Evolutionary conservation across 2,329 filamentous ascomycete genomes (phyloP).

Genomic region (Botrytis paeoniae): DNA sequence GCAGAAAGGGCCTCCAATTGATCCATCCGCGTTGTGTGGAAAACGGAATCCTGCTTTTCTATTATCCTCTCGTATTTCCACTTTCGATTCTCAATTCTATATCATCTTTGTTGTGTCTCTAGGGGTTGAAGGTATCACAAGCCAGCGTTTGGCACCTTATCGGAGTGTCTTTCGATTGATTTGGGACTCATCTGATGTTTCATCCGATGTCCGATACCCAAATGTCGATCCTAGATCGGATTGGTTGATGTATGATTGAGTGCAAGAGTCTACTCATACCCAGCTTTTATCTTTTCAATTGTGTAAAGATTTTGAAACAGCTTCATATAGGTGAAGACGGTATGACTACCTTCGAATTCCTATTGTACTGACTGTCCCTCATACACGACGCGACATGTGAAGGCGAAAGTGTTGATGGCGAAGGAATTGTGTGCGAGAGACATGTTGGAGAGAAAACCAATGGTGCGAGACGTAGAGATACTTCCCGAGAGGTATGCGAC

Average conservation of each 20-base stretch:
- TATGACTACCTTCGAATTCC: not conserved
- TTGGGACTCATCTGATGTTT: not conserved
- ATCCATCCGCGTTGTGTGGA: not conserved
- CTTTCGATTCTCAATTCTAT: not conserved
- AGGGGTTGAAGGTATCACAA: not conserved
- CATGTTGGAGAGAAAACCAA: not conserved
- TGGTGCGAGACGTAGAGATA: not conserved
- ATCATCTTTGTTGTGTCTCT: not conserved
- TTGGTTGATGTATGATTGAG: not conserved
- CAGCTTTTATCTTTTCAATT: not conserved
- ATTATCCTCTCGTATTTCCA: rapidly evolving
- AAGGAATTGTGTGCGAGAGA: not conserved
- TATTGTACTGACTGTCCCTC: not conserved
- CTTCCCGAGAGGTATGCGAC: not conserved
- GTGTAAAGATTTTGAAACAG: not conserved
- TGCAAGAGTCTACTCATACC: not conserved
- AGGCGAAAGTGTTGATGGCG: not conserved
- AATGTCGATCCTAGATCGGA: too few species aligned
- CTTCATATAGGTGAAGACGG: not conserved
- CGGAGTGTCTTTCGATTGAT: not conserved
- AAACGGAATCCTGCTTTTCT: not conserved
- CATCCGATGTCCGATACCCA: not conserved
- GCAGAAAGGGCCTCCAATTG: not conserved
- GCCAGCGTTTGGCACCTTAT: not conserved
- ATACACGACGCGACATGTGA: not conserved